A percentile compares a stretch with the other conserved stretches of the same genome.
These are phyloP conservation scores for Dentiscutata heterogama DNA, from an alignment of 371 early-diverging fungal genomes.

Conservation along the genomic window DNA sequence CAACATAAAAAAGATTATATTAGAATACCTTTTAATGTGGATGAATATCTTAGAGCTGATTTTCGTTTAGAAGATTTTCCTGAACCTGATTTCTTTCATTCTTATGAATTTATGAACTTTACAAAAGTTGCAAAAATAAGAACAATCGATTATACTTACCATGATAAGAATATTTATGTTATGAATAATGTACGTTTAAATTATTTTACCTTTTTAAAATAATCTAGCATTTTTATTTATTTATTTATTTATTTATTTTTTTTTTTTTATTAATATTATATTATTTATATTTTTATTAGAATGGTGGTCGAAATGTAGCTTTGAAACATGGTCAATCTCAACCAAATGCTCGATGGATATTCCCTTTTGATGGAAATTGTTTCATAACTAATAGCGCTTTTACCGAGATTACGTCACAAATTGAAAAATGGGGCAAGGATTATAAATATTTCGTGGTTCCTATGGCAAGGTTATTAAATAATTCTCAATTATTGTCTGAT, in stretches of 20 bases:
- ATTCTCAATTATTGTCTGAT: conserved; percentile 63
- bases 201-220: too few species aligned
- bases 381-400: conserved; percentile 70
- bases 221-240: too few species aligned
- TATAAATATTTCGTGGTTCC: conserved; percentile 76
- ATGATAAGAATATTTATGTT: conserved; percentile 76
- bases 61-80: conserved; percentile 75
- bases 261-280: conserved; percentile 33
- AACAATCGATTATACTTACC: conserved; percentile 73
- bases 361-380: conserved; percentile 80
- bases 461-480: conserved; percentile 74
- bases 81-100: conserved; percentile 72
- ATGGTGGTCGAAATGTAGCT: conserved; percentile 75
- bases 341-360: conserved; percentile 69
- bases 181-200: conserved; percentile 75
- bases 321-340: conserved; percentile 66
- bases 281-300: conserved; percentile 54
- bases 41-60: conserved; percentile 69
- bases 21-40: conserved; percentile 66
- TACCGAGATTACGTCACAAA: conserved; percentile 66
- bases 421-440: conserved; percentile 60
- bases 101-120: conserved; percentile 69
- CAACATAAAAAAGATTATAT: conserved; percentile 68
- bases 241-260: not conserved
- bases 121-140: conserved; percentile 71